phyloP scores from a whole-genome alignment of 441 rosid species.

The Erysimum cheiri region DNA sequence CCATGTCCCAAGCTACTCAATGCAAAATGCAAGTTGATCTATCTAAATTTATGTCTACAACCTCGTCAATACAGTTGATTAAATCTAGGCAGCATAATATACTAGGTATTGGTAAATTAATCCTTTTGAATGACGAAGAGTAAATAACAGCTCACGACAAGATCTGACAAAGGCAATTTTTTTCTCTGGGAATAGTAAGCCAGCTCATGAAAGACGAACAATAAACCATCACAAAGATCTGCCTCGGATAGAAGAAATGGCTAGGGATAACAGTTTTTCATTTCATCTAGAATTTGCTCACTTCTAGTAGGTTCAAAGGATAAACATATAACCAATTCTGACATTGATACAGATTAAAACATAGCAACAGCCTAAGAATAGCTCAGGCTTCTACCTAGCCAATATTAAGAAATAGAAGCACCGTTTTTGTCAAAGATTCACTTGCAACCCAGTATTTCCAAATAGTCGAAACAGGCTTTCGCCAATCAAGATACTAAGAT shows the following conservation, averaged over 20 bases:
- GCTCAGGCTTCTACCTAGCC: conserved; percentile 18
- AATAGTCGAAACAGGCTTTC: conserved; percentile 26
- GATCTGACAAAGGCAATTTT: conserved; percentile 30
- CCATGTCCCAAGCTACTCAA: conserved; percentile 31
- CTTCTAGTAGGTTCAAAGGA: conserved; percentile 20
- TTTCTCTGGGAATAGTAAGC: conserved; percentile 17
- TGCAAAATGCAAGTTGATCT: conserved; percentile 35
- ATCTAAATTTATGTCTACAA: conserved; percentile 28
- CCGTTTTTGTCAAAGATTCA: conserved; percentile 7
- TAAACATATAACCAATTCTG: conserved; percentile 7
- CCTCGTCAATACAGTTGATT: conserved; percentile 17
- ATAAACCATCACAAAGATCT: conserved; percentile 31
- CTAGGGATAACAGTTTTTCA: conserved; percentile 7
- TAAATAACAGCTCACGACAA: conserved; percentile 9
- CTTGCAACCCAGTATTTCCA: conserved; percentile 27
- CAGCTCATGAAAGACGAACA: conserved; percentile 19
- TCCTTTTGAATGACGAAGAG: conserved; percentile 18
- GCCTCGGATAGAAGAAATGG: not conserved
- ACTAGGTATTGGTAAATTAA: conserved; percentile 18
- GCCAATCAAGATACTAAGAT: conserved; percentile 29
- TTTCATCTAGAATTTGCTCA: conserved; percentile 28
- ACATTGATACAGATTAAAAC: conserved; percentile 22
- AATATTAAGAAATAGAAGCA: conserved; percentile 9
- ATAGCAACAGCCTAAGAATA: conserved; percentile 28
- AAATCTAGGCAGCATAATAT: conserved; percentile 27